Base-by-base conservation (phyloP, 768 basidiomycete genomes). In the Suillus decipiens region DNA sequence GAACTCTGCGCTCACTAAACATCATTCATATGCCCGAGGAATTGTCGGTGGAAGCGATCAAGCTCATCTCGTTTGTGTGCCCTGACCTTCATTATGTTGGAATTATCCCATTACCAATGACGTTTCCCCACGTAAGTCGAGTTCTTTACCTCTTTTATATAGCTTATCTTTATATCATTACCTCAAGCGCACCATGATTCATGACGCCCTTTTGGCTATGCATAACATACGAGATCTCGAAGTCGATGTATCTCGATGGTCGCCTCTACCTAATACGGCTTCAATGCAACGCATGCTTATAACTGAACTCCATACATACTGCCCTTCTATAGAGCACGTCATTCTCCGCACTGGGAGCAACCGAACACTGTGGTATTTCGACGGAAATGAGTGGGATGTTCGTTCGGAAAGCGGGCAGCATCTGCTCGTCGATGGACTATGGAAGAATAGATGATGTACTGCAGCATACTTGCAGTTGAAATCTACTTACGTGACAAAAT, bases 51-150 rank as follows among this genome's bases (percentile, higher is more conserved):
- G 73, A 75, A 57, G 67, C 67, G 39, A 61, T 79, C 53, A 69
- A 71, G 61, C 72, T 72, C 67, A 70, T 79, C 62, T 71, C 78
- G 60, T 69, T 65, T 62, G 64, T 74, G 60, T 76, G 75, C 41
- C 70, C 78, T 9, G 63, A 70, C 48, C 70, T 82, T 64, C 76
- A 71, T 63, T 69, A 80, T 67, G 62, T 82, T 42, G 80, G 81
- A 63, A 68, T 78, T 14, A 70, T 82, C 39, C 70, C 75, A 64
- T 64, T 75, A n/a, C 69, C 77, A 2, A 66, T 80, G 45, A 74
- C 75, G 1, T 45, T 63, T 45, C 64, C 64, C 63, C 68, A 78
- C 66, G 80, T 81, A 69, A 73, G 78, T 51, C 62, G 59, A n/a
- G 11, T 54, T 58, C 63, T 50, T 47, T 59, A 36, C 62, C 50